These are phyloP conservation scores for Endogone sp. DNA, from an alignment of 192 early-diverging fungal genomes.

Conservation along the genomic window DNA sequence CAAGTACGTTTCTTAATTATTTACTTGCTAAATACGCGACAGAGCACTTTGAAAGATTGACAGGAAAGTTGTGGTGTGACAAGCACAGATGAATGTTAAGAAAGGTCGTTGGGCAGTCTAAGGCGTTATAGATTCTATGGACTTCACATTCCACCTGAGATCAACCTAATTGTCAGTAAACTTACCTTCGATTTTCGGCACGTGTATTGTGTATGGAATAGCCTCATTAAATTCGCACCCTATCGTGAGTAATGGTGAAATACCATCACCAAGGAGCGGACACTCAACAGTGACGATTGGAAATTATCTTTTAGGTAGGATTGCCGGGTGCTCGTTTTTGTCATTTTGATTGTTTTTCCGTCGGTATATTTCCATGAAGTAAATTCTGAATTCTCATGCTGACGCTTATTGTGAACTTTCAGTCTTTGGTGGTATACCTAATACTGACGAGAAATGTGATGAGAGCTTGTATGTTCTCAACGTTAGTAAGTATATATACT, in stretches of 20 bases:
- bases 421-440: slow-evolving; percentile 39
- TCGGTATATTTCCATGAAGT: too few species aligned
- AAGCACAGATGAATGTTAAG: too few species aligned
- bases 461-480: slow-evolving; percentile 33
- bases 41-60: too few species aligned
- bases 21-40: too few species aligned
- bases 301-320: slow-evolving; percentile 40
- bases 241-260: slow-evolving; percentile 25
- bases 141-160: too few species aligned
- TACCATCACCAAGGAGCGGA: slow-evolving; percentile 29
- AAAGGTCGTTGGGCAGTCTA: too few species aligned
- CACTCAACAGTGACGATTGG: slow-evolving; percentile 41
- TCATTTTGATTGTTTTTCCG: background rate
- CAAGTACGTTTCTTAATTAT: background rate
- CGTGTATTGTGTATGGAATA: background rate
- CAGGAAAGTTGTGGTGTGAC: too few species aligned
- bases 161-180: too few species aligned
- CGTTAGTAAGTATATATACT: slow-evolving; percentile 20
- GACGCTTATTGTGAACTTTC: too few species aligned
- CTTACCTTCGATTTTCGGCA: background rate
- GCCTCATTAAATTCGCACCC: background rate
- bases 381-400: too few species aligned
- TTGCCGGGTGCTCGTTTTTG: background rate
- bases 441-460: slow-evolving; percentile 27
- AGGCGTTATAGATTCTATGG: too few species aligned